Evolutionary conservation across 352 stramenopile genomes (phyloP).

Genomic region (Phytopythium chamaehyphon): DNA sequence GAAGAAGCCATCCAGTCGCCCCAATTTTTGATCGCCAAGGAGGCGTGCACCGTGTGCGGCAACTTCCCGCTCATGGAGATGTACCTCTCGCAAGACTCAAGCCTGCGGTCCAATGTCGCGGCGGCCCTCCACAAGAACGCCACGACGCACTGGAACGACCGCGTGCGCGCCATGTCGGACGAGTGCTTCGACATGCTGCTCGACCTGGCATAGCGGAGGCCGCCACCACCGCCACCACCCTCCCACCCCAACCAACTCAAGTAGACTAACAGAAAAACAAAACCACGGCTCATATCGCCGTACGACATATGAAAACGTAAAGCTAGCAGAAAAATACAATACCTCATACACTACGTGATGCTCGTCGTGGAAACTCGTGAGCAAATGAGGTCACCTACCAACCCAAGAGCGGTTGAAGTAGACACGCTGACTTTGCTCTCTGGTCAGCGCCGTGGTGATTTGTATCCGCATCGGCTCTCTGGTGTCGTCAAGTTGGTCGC

Average conservation of each 20-base stretch:
- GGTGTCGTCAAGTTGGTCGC: too few relatives aligned
- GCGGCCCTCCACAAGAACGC: conserved; percentile 65
- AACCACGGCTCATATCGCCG: neutral
- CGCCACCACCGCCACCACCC: too few relatives aligned
- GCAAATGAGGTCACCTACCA: too few relatives aligned
- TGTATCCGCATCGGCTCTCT: too few relatives aligned
- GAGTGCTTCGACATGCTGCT: conserved; percentile 80
- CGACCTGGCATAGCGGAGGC: conserved; percentile 50
- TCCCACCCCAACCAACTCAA: conserved; percentile 12
- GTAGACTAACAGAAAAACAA: conserved; percentile 4
- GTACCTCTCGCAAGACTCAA: conserved; percentile 53
- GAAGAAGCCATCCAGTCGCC: conserved; percentile 51
- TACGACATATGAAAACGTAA: conserved; percentile 3
- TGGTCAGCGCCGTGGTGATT: too few relatives aligned
- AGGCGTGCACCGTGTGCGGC: conserved; percentile 55
- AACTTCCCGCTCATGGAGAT: conserved; percentile 70
- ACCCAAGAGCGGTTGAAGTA: too few relatives aligned
- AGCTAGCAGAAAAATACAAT: conserved; percentile 3
- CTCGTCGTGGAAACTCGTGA: too few relatives aligned
- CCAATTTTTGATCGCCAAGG: conserved; percentile 71
- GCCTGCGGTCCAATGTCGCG: conserved; percentile 53
- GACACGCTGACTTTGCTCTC: too few relatives aligned
- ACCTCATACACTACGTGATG: neutral
- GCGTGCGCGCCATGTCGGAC: conserved; percentile 74
- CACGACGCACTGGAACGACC: conserved; percentile 65